Evolutionary conservation across 2,329 filamentous ascomycete genomes (phyloP), one percentile per base, ranked within the genome.

Genomic region (Thelonectria discophora): DNA sequence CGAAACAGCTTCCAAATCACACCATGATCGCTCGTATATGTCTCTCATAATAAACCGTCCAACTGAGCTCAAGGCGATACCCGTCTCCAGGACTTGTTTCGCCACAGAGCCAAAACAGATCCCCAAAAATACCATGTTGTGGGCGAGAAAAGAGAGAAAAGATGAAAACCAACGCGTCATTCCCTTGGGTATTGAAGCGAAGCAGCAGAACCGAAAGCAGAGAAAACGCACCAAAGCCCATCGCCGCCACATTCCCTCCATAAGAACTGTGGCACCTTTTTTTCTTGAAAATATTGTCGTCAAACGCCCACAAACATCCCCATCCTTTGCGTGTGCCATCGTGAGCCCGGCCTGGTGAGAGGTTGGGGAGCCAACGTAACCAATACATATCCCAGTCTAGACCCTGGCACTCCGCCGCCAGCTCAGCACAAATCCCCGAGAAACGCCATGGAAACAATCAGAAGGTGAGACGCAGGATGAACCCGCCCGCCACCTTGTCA

Each of bases 381-480:
- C 60, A 68, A 58, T 63, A 62, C 60, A 69, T 64, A 57, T 63
- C 62, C 65, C 51, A 67, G 60, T 72, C 69, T 71, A 72, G 59
- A 67, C 55, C 64, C 62, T 54, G 61, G 54, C 59, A 54, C 32
- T 65, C 48, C 56, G 65, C 60, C 57, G 52, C 53, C 62, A 63
- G 60, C 11, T 58, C 47, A 30, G 60, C 54, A 52, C 51, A n/a
- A n/a, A 47, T 43, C 30, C 20, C 39, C 13, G 17, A 48, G 27
- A 32, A 37, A 46, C 21, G 12, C 27, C 27, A 18, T 12, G 10
- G 50, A 46, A 52, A 47, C 20, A 42, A 62, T 79, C 74, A 84
- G 68, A 82, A 85, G 39, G 71, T 74, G 60, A 85, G 75, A 65
- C 82, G 80, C 46, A 85, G 70, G 73, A 84, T 79, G 64, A 79